Percentiles rank a stretch among this genome's conserved stretches.
Evolutionary conservation across 805 yeast genomes (phyloP).

Genomic region (Torulaspora maleeae): DNA sequence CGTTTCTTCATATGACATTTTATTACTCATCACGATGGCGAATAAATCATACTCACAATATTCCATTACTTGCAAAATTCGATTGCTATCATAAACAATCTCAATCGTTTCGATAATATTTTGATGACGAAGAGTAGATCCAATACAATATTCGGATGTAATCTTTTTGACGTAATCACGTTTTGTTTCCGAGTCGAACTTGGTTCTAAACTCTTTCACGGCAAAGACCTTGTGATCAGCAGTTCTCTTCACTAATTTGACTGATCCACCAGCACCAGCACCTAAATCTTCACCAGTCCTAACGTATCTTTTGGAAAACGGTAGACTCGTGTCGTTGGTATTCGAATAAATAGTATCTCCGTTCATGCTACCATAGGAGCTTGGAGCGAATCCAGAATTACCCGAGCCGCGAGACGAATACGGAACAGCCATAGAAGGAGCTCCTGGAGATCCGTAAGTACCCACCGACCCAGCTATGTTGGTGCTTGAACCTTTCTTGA

Average conservation of each 20-base stretch:
- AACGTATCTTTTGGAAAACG: slow-evolving; percentile 71
- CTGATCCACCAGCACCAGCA: slow-evolving; percentile 94
- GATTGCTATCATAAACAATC: slow-evolving; percentile 80
- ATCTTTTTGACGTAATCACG: slow-evolving; percentile 89
- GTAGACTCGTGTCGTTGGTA: slow-evolving; percentile 42
- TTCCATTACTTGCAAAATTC: slow-evolving; percentile 89
- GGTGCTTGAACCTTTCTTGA: slow-evolving; percentile 43
- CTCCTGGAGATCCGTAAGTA: slow-evolving; percentile 25
- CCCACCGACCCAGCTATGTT: slow-evolving; percentile 12
- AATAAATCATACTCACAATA: slow-evolving; percentile 89
- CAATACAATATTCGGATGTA: slow-evolving; percentile 91
- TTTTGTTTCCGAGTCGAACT: slow-evolving; percentile 65
- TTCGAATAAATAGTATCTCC: slow-evolving; percentile 36
- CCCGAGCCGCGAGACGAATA: slow-evolving; percentile 13
- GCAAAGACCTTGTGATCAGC: slow-evolving; percentile 75
- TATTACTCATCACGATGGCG: slow-evolving; percentile 91
- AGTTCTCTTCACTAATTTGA: slow-evolving; percentile 63
- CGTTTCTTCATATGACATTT: slow-evolving; percentile 74
- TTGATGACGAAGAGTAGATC: slow-evolving; percentile 83
- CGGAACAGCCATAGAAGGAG: slow-evolving; percentile 16
- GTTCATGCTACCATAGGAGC: slow-evolving; percentile 38
- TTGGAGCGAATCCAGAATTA: slow-evolving; percentile 21
- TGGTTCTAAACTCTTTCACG: slow-evolving; percentile 84
- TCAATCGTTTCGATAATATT: slow-evolving; percentile 89
- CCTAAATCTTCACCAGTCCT: slow-evolving; percentile 84